These are phyloP conservation scores for Spathaspora hagerdaliae DNA, from an alignment of 805 yeast genomes.

Conservation along the genomic window DNA sequence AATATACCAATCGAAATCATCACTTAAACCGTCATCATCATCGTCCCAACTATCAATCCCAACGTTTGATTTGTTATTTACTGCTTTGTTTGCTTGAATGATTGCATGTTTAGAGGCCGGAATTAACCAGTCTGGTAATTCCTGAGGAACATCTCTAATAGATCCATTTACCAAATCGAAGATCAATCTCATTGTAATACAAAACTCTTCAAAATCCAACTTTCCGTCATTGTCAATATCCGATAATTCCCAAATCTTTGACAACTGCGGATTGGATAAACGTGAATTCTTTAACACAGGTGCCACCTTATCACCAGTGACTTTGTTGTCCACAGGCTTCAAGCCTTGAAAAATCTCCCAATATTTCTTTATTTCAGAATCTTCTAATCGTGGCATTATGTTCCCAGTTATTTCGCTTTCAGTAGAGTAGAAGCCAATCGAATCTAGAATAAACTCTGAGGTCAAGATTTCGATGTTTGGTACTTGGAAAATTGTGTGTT, in stretches of 20 bases:
- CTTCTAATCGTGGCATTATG: constrained; percentile 68
- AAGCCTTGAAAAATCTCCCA: constrained; percentile 97
- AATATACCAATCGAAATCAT: constrained; percentile 93
- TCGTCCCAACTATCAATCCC: constrained; percentile 26
- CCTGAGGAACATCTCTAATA: constrained; percentile 53
- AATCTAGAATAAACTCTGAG: no score
- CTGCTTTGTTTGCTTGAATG: constrained; percentile 77
- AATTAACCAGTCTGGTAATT: constrained; percentile 86
- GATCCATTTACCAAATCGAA: constrained; percentile 84
- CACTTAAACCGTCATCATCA: constrained; percentile 62
- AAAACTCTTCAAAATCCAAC: constrained; percentile 95
- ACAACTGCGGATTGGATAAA: constrained; percentile 70
- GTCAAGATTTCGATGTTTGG: no score
- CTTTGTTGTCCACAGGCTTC: constrained; percentile 72
- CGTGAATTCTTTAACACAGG: constrained; percentile 88
- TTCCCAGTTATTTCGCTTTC: not conserved
- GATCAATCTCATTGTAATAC: constrained; percentile 93
- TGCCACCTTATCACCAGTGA: constrained; percentile 80
- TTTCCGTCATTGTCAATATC: constrained; percentile 92
- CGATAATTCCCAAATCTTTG: constrained; percentile 84
- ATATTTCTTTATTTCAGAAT: constrained; percentile 94
- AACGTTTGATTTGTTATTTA: constrained; percentile 23
- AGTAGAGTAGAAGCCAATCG: no score
- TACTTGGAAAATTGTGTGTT: no score
- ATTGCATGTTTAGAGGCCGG: constrained; percentile 87